Base-by-base conservation (phyloP, 305 asterid genomes). In the Solanum hybrid region DNA sequence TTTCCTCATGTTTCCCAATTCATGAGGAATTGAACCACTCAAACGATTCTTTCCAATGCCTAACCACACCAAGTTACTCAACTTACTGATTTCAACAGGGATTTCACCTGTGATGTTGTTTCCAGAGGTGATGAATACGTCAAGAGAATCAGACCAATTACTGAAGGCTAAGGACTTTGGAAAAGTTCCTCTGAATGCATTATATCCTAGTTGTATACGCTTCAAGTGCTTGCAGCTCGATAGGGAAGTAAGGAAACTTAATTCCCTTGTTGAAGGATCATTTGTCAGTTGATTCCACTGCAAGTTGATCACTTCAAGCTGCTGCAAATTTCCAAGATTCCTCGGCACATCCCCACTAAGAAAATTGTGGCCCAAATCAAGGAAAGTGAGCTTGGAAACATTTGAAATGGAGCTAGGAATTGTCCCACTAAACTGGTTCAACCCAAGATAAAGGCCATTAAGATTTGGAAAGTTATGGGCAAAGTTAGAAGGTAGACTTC, bases 371-470 rank as follows among this genome's bases (percentile, higher is more conserved):
- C 77, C 38, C 35, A 88, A 27, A 35, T n/a, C 72, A 24, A 90
- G 13, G 2, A 0, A 10, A 35, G 15, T 34, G 14, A 91, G 45
- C 19, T 88, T 60, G 14, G 88, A 27, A 7, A 77, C 90, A 36
- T 79, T 40, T 3, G 90, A 22, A 34, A 91, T 88, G 10, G 92
- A 88, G 14, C 89, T 90, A 22, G 89, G 91, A 89, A 88, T 15
- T 34, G 79, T 56, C 15, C 87, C 81, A 2, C 27, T 78, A 10
- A 90, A 91, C 2, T 29, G 72, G 36, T 86, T 86, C 24, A 35
- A 17, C 14, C 78, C 80, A 35, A 86, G 64, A 86, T 34, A 86
- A 35, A 66, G 36, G 35, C 79, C 66, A 13, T 13, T 31, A 26
- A 86, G 45, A 34, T 86, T 86, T 10, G 80, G 64, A 35, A 86